Conservation (phyloP, 352 stramenopile genomes). For the Nothophytophthora sp. region DNA sequence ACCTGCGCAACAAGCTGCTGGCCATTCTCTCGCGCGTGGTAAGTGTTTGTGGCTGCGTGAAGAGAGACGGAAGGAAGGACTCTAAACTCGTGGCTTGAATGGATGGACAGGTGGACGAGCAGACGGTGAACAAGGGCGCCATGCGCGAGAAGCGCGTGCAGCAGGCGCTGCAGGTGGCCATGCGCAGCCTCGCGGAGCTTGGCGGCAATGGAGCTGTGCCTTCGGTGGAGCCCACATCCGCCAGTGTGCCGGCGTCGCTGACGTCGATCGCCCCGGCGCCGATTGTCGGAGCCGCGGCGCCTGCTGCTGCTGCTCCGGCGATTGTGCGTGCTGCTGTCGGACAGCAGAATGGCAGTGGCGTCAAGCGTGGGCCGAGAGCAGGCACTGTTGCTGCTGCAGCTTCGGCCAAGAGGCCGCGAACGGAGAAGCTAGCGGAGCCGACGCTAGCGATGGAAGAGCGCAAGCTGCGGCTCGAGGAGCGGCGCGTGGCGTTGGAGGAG, state of each 20-base stretch:
- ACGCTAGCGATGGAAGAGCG: conserved; percentile 22
- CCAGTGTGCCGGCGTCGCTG: conserved; percentile 2
- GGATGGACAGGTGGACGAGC: conserved; percentile 31
- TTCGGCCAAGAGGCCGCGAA: conserved; percentile 15
- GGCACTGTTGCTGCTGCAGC: conserved; percentile 1
- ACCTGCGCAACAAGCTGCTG: conserved; percentile 42
- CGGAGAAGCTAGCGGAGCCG: conserved; percentile 9
- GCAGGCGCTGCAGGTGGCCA: conserved; percentile 25
- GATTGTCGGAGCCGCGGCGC: neutral
- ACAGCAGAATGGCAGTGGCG: conserved; percentile 28
- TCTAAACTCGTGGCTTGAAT: neutral
- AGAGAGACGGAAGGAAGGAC: conserved; percentile 6
- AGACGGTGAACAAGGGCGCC: conserved; percentile 35
- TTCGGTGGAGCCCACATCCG: conserved; percentile 1
- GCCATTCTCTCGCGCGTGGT: conserved; percentile 32
- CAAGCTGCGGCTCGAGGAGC: conserved; percentile 33
- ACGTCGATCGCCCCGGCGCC: conserved; percentile 38
- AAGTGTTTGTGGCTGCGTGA: neutral
- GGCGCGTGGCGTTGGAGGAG: conserved; percentile 34
- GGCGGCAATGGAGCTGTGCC: conserved; percentile 12
- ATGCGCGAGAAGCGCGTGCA: conserved; percentile 39
- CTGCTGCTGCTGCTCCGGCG: conserved; percentile 7
- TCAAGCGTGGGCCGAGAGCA: conserved; percentile 22
- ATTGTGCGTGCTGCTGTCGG: no score
- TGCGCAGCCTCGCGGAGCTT: conserved; percentile 18